Evolutionary conservation across 768 basidiomycete genomes (phyloP).

Genomic region (Boletus rubroflammeus): DNA sequence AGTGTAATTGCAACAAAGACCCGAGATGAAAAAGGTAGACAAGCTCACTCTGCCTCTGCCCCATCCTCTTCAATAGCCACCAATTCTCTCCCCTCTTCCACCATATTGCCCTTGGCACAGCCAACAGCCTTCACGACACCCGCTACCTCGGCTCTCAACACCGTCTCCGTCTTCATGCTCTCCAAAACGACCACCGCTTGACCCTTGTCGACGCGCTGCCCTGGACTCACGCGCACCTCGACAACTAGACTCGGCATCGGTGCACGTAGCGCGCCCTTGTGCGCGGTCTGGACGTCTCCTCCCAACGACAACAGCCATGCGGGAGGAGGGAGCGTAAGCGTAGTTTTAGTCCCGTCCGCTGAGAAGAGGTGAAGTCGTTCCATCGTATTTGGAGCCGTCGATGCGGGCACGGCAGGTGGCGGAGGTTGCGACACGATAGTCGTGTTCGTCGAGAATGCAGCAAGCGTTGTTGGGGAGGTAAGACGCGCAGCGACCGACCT

Average conservation of each 20-base stretch:
- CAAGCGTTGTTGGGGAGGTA: slow-evolving; percentile 50
- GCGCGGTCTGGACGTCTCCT: slow-evolving; percentile 51
- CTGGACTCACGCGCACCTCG: slow-evolving; percentile 74
- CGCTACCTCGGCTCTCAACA: slow-evolving; percentile 63
- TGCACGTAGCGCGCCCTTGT: slow-evolving; percentile 66
- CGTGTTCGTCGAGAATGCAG: slow-evolving; percentile 46
- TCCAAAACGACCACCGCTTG: slow-evolving; percentile 82
- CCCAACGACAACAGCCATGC: slow-evolving; percentile 67
- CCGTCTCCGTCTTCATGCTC: slow-evolving; percentile 98
- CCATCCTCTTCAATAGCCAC: slow-evolving; percentile 58
- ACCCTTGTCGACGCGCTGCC: slow-evolving; percentile 76
- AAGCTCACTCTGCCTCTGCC: slow-evolving; percentile 8
- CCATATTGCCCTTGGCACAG: slow-evolving; percentile 86
- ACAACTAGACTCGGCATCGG: slow-evolving; percentile 96
- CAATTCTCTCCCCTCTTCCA: slow-evolving; percentile 80
- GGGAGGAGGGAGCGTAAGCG: slow-evolving; percentile 64
- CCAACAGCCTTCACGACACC: slow-evolving; percentile 71
- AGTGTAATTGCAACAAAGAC: neutral
- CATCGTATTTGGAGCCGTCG: slow-evolving; percentile 51
- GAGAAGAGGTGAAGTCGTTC: slow-evolving; percentile 78
- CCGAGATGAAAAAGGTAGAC: neutral
- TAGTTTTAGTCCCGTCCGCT: slow-evolving; percentile 54
- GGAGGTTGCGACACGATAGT: slow-evolving; percentile 74
- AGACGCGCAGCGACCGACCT: slow-evolving; percentile 54
- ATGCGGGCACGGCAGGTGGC: slow-evolving; percentile 49